Base-by-base conservation (phyloP, 2,329 filamentous ascomycete genomes). In the Trichoderma gracile region DNA sequence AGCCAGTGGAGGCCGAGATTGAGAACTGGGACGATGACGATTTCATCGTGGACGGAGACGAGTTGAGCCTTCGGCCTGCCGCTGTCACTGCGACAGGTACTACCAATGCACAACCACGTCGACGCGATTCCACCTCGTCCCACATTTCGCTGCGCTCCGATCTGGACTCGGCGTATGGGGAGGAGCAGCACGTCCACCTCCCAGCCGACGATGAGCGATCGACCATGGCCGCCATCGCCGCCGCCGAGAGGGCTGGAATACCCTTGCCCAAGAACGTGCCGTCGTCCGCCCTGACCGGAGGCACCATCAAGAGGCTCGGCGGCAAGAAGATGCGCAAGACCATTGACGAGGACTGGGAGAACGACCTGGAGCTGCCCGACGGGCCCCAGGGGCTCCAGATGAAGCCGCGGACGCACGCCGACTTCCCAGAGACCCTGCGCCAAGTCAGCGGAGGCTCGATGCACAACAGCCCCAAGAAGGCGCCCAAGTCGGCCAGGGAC, bases 241-340 rank as follows among this genome's bases (percentile, higher is more conserved):
- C 92, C 7, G 94, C 93, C 40, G 90, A 92, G 72, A 89, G 88
- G 74, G 93, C 93, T 27, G 95, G 95, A 69, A 97, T 99, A 68
- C 94, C 95, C 7, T 86, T 98, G 63, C 95, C 95, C 30, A 82
- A 86, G 58, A 93, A 93, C 73, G 87, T 98, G 38, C 93, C 94
- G 1, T 87, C 91, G 33, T 97, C 94, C 21, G 95, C 95, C 33
- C 81, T 99, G 47, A 86, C 95, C 75, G 94, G 94, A 60, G 95
- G 95, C 59, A 94, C 93, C 10, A 98, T 98, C 73, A 96, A 96
- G 79, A 85, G 93, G 70, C 82, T 98, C 40, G 93, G 93, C 56
- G 87, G 87, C 65, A 85, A 86, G 69, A 92, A 89, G 71, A 82
- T 90, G 21, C 89, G 87, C 72, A 89, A 86, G 72, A 86, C 89